Evolutionary conservation across 257 asterid genomes (phyloP).

Genomic region (Capsicum rhomboideum): DNA sequence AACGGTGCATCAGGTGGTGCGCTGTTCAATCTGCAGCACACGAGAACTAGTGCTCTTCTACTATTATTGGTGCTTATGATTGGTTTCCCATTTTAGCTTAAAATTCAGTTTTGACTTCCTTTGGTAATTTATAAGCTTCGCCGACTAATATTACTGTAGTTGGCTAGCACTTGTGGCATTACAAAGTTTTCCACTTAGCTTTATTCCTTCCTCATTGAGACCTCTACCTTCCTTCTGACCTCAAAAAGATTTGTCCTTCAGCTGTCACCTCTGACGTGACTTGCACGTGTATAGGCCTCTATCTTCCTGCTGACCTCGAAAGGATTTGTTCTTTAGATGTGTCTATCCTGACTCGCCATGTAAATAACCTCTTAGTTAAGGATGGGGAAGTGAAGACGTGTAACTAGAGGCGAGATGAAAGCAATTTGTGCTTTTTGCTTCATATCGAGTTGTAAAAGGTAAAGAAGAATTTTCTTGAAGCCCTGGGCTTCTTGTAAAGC

Average conservation of each 20-base stretch:
- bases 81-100: conserved; percentile 21
- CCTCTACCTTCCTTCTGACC: neutral
- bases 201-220: neutral
- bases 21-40: conserved; percentile 5
- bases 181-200: neutral
- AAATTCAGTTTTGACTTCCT: neutral
- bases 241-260: neutral
- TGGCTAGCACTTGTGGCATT: neutral
- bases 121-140: neutral
- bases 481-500: neutral
- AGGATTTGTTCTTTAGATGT: neutral
- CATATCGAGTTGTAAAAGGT: neutral
- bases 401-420: neutral
- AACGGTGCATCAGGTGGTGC: conserved; percentile 36
- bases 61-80: conserved; percentile 11
- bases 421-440: neutral
- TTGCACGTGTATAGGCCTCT: neutral
- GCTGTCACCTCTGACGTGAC: neutral
- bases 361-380: neutral
- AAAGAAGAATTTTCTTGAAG: neutral
- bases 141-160: neutral
- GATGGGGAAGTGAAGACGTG: neutral
- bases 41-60: neutral
- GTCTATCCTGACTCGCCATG: neutral
- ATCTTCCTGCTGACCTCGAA: neutral